Base-by-base conservation (phyloP, 192 early-diverging fungal species). In the Podila horticola region DNA sequence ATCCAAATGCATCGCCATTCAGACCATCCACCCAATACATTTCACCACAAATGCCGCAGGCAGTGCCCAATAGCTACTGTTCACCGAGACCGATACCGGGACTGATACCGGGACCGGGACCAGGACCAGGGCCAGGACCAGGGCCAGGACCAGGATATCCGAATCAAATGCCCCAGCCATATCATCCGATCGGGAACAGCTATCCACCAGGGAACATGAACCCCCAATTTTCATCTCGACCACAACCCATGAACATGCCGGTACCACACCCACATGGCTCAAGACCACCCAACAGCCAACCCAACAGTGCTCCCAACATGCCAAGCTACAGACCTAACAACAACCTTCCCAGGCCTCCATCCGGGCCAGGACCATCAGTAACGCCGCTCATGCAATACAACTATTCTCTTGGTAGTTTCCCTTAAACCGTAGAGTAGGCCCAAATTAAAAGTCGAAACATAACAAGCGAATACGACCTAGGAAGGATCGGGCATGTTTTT, bases 331-430 rank as follows among this genome's bases (percentile, higher is more conserved):
- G 49, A 13, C 58, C 57, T 24, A 41, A 62, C 15, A 49, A 52
- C 34, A 60, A 30, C 29, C 28, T 48, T 52, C 52, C 67, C 28
- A 51, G 58, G 22, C 71, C 65, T 49, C 33, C 65, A n/a, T 31
- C 31, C 9, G 33, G 10, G 15, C 8, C 34, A 38, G 55, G 7
- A 4, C 48, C 57, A 20, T 24, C 34, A 48, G 69, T 71, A 12
- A 71, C 75, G 0, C 75, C 69, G 4, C 36, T 66, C 31, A 65
- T 71, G 41, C 75, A 71, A 31, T 79, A 79, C 51, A 79, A 79
- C 28, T 79, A 79, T 15, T 45, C 63, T 15, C 29, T 79, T 8
- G 75, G 75, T 3, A 74, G 65, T 26, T 74, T 74, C 28, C 73
- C 65, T 30, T 74, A 65, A 57, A 17, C 1, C 15, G 4, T 45